phyloP scores from a whole-genome alignment of 495 filamentous ascomycete species.

The Daldinia concentrica region DNA sequence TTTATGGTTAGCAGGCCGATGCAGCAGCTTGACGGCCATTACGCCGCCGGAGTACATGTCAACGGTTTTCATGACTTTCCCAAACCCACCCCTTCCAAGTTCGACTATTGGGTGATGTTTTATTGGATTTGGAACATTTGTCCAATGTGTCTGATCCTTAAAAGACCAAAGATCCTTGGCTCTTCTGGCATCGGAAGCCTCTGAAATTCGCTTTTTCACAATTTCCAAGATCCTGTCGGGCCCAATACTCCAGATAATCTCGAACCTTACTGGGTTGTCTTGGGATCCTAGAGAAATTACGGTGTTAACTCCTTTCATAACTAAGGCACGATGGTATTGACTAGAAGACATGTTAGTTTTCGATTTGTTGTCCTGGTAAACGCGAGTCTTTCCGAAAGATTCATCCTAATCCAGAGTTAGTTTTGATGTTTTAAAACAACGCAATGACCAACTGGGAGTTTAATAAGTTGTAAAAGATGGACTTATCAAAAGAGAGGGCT shows the following conservation, averaged over 20 bases:
- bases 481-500: too few species aligned
- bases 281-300: neutral
- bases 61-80: slow-evolving; percentile 15
- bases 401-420: slow-evolving; percentile 6
- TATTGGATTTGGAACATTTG: neutral
- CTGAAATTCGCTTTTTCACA: neutral
- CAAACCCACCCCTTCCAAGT: slow-evolving; percentile 18
- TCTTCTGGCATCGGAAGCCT: neutral
- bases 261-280: neutral
- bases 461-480: too few species aligned
- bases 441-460: neutral
- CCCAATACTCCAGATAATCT: neutral
- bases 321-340: neutral
- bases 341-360: neutral
- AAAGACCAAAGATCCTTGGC: neutral
- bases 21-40: slow-evolving; percentile 20
- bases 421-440: neutral
- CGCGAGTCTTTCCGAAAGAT: neutral
- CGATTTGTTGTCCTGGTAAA: neutral
- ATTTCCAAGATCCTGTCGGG: neutral
- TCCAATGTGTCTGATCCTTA: neutral
- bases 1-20: neutral
- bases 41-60: slow-evolving; percentile 15
- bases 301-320: neutral
- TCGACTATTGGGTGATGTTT: neutral